Evolutionary conservation across 2,329 filamentous ascomycete species (phyloP).

Genomic region (Zymoseptoria passerinii): DNA sequence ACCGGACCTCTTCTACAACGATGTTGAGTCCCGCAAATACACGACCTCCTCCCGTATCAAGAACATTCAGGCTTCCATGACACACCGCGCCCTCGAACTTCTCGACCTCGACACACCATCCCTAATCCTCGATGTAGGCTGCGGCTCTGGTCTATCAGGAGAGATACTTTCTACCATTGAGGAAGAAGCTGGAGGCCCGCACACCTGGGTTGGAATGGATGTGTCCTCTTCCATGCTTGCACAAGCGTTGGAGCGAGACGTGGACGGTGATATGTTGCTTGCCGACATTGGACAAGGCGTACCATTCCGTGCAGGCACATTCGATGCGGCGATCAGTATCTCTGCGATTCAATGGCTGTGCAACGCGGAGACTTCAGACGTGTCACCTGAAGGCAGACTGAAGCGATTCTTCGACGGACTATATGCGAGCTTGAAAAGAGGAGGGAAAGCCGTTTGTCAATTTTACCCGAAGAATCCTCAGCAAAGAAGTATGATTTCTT

Average conservation of each 20-base stretch:
- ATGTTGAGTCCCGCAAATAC: conserved; percentile 92
- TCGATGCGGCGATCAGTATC: conserved; percentile 92
- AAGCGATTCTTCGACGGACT: conserved; percentile 85
- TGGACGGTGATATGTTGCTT: conserved; percentile 87
- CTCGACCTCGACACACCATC: conserved; percentile 73
- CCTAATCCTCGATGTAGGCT: conserved; percentile 91
- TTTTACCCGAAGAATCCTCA: conserved; percentile 96
- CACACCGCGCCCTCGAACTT: conserved; percentile 81
- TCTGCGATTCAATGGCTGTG: conserved; percentile 98
- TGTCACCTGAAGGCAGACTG: conserved; percentile 68
- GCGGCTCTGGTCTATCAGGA: conserved; percentile 86
- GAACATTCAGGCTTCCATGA: conserved; percentile 92
- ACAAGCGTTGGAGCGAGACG: conserved; percentile 80
- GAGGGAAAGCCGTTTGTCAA: conserved; percentile 86
- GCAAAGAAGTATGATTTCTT: conserved; percentile 85
- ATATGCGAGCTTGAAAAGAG: conserved; percentile 73
- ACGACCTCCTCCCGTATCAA: conserved; percentile 93
- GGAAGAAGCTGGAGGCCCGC: conserved; percentile 67
- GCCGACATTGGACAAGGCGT: conserved; percentile 94
- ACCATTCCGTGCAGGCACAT: conserved; percentile 82
- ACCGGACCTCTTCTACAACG: conserved; percentile 96
- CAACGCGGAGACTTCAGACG: conserved; percentile 84
- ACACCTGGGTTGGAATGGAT: conserved; percentile 97
- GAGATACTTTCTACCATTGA: conserved; percentile 76
- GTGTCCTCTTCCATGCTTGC: conserved; percentile 95